A percentile compares a stretch with the other conserved stretches of the same genome.
Conservation (phyloP, 108 stramenopile species). For the Aurantiochytrium sp. region DNA sequence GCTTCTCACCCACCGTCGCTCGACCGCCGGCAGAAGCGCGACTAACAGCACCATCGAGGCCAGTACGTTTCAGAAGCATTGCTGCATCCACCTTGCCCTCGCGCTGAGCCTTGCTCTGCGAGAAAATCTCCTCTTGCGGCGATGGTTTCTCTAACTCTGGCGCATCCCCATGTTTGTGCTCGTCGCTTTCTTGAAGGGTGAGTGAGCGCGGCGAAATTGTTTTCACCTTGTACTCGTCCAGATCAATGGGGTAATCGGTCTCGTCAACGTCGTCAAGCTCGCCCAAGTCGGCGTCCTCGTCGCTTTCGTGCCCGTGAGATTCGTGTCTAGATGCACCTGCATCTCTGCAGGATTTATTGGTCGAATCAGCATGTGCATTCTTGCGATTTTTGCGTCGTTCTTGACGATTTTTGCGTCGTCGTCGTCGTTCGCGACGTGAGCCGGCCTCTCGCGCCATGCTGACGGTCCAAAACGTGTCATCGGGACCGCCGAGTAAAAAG, state of each 20-base stretch:
- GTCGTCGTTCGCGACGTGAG: too few species aligned
- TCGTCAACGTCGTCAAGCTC: not conserved
- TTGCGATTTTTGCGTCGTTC: not conserved
- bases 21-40: too few species aligned
- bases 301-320: not conserved
- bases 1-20: not conserved
- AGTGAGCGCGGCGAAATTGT: not conserved
- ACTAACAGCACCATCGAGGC: too few species aligned
- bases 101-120: not conserved
- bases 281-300: not conserved
- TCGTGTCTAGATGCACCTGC: not conserved
- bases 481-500: not conserved
- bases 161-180: not conserved
- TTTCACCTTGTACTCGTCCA: not conserved
- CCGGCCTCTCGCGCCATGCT: too few species aligned
- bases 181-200: too few species aligned
- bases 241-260: not conserved
- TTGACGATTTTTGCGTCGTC: too few species aligned
- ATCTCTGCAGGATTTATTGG: not conserved
- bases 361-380: not conserved
- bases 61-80: too few species aligned
- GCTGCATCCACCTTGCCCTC: not conserved
- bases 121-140: not conserved
- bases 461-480: not conserved
- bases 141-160: not conserved